Evolutionary conservation across 108 stramenopile species (phyloP).

Genomic region (Hondaea fermentalgiana): DNA sequence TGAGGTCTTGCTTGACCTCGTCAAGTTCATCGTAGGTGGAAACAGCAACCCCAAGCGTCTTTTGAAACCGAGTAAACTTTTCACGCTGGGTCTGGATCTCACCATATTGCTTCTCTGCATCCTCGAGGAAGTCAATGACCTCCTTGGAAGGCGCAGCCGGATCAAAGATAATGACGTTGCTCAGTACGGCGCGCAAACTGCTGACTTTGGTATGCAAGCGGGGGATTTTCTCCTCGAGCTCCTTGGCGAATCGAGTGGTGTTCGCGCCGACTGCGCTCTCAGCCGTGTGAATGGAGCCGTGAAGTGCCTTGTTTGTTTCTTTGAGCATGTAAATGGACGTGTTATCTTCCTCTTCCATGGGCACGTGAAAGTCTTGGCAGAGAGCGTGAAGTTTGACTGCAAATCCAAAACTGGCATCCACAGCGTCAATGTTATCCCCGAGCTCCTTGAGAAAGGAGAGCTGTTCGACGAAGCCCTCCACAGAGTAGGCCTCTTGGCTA

Average conservation of each 20-base stretch:
- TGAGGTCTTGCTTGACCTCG: conserved; percentile 37
- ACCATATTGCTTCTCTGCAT: background rate
- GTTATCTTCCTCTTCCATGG: background rate
- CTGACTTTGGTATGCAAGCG: background rate
- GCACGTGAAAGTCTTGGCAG: background rate
- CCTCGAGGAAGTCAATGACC: background rate
- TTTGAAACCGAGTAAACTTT: background rate
- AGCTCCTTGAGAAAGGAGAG: conserved; percentile 38
- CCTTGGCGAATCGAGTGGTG: background rate
- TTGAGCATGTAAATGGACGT: conserved; percentile 5
- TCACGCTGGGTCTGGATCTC: background rate
- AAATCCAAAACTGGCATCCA: conserved; percentile 38
- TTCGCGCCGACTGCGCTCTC: background rate
- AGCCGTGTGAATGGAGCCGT: background rate
- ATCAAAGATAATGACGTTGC: background rate
- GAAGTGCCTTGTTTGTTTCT: background rate
- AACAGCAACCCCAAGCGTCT: background rate
- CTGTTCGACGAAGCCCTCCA: conserved; percentile 48
- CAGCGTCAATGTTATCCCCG: conserved; percentile 21
- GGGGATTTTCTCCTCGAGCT: background rate
- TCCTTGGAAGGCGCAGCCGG: background rate
- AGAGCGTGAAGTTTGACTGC: conserved; percentile 28
- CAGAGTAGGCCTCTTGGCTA: conserved; percentile 23
- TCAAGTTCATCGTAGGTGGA: conserved; percentile 2
- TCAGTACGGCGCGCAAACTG: background rate